These are phyloP conservation scores for Apiospora malaysiana DNA, from an alignment of 2,329 filamentous ascomycete genomes.

Conservation along the genomic window DNA sequence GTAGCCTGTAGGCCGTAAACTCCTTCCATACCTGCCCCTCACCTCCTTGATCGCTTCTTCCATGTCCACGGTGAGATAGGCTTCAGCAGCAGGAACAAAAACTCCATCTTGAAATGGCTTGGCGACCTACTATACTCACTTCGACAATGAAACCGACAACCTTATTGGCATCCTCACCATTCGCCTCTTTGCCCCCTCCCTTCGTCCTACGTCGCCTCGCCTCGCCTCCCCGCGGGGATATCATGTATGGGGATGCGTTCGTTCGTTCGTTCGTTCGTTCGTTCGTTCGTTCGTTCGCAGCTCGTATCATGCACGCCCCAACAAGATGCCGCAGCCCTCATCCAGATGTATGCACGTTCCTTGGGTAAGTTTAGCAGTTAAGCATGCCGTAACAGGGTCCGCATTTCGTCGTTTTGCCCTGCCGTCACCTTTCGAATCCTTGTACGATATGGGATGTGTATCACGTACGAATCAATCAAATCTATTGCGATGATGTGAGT, in stretches of 20 bases:
- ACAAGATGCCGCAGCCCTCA: conserved; percentile 4
- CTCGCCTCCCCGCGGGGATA: neutral
- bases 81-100: neutral
- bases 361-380: neutral
- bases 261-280: neutral
- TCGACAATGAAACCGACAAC: neutral
- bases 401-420: neutral
- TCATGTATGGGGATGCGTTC: too few species aligned
- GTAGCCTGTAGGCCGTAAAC: neutral
- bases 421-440: neutral
- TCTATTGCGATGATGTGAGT: neutral
- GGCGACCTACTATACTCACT: neutral
- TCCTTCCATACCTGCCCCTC: neutral
- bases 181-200: conserved; percentile 1
- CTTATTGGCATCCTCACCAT: conserved; percentile 4
- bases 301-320: conserved; percentile 5
- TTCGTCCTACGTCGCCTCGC: too few species aligned
- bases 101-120: neutral
- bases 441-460: neutral
- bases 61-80: neutral
- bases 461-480: neutral
- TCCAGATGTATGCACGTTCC: neutral
- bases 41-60: neutral
- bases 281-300: neutral
- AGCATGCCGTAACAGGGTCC: neutral